phyloP scores from a whole-genome alignment of 495 filamentous ascomycete genomes.

The Physcia stellaris region DNA sequence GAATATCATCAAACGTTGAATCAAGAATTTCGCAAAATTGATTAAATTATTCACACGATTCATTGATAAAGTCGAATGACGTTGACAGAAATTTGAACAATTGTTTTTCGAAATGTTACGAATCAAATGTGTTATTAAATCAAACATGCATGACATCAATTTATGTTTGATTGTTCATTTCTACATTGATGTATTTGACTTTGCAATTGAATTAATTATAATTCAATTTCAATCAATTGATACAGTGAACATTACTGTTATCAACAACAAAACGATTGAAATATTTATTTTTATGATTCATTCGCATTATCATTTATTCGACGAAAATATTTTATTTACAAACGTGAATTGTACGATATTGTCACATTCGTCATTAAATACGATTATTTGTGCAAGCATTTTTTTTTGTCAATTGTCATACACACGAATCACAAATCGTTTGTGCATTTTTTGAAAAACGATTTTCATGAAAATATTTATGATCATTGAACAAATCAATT shows the following conservation, averaged over 20 bases:
- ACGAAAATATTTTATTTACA: conserved; percentile 2
- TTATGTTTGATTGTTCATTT: not conserved
- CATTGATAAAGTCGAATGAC: not conserved
- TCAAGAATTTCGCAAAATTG: conserved; percentile 7
- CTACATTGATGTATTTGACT: conserved; percentile 4
- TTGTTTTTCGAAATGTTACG: conserved; percentile 5
- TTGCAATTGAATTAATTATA: not conserved
- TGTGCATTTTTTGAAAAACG: not conserved
- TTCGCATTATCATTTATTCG: not conserved
- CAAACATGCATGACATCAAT: not conserved
- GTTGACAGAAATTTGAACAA: not conserved
- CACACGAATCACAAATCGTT: conserved; percentile 3
- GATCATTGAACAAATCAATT: not conserved
- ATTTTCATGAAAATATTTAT: not conserved
- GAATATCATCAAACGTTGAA: not conserved
- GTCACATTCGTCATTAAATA: conserved; percentile 5
- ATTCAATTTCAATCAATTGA: not conserved
- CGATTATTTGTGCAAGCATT: conserved; percentile 10
- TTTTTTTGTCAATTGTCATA: not conserved
- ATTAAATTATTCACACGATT: not conserved
- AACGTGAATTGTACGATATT: conserved; percentile 1
- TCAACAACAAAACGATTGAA: not conserved
- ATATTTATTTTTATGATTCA: conserved; percentile 1
- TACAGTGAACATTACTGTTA: not conserved
- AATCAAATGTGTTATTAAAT: conserved; percentile 1